These are phyloP conservation scores for Phialophora tarda DNA, from an alignment of 2,329 filamentous ascomycete genomes.

Conservation along the genomic window DNA sequence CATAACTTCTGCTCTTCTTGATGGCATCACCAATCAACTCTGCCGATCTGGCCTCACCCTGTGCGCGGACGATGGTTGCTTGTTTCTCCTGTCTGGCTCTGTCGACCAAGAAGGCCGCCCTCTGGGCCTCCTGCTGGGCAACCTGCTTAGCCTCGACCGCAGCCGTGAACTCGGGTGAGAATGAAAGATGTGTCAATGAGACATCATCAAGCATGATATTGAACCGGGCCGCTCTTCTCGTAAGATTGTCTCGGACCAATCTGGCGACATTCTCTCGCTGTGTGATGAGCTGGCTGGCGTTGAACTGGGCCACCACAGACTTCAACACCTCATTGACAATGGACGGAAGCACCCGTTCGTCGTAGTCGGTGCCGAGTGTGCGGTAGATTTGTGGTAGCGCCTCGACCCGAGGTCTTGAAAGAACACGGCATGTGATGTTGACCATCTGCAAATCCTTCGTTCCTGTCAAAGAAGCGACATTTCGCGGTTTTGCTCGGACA, in stretches of 20 bases:
- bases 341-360: conserved; percentile 93
- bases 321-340: conserved; percentile 99
- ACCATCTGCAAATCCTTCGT: conserved; percentile 99
- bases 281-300: conserved; percentile 96
- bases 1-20: conserved; percentile 98
- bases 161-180: conserved; percentile 72
- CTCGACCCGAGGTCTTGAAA: conserved; percentile 84
- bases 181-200: conserved; percentile 79
- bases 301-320: conserved; percentile 98
- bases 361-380: conserved; percentile 92
- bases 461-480: conserved; percentile 93
- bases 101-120: conserved; percentile 96
- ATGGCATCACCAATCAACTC: conserved; percentile 98
- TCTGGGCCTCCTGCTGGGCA: conserved; percentile 88
- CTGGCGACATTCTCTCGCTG: conserved; percentile 96
- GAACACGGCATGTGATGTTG: conserved; percentile 99
- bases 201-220: conserved; percentile 98
- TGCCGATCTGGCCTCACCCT: conserved; percentile 97
- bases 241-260: conserved; percentile 90
- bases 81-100: conserved; percentile 99
- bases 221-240: conserved; percentile 88
- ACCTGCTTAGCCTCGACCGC: conserved; percentile 74
- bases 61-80: conserved; percentile 95
- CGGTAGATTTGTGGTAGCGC: conserved; percentile 96
- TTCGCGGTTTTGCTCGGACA: conserved; percentile 95